Conservation (phyloP, 495 filamentous ascomycete genomes). For the Neurospora tetraspora region DNA sequence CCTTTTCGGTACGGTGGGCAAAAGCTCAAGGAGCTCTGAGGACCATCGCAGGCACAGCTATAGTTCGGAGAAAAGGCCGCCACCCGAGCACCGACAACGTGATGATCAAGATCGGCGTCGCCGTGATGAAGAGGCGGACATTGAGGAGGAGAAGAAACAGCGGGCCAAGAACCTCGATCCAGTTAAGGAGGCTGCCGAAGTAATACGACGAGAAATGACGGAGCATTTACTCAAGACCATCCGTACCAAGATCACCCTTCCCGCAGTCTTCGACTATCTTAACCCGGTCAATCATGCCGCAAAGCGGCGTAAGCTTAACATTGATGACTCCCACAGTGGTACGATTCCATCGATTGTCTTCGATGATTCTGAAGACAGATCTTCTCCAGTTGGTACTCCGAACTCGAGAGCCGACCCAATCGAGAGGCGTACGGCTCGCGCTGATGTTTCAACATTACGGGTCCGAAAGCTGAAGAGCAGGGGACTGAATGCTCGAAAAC, state of each 20-base stretch:
- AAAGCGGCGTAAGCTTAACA: constrained; percentile 67
- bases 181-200: constrained; percentile 66
- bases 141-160: constrained; percentile 79
- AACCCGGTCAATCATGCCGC: constrained; percentile 67
- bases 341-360: constrained; percentile 27
- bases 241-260: constrained; percentile 70
- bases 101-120: constrained; percentile 35
- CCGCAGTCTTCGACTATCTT: constrained; percentile 72
- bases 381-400: constrained; percentile 50
- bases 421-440: constrained; percentile 36
- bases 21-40: constrained; percentile 39
- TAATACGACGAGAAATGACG: constrained; percentile 68
- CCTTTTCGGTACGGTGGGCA: constrained; percentile 54
- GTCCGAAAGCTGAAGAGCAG: constrained; percentile 56
- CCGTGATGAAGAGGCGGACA: constrained; percentile 59
- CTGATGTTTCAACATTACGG: constrained; percentile 57
- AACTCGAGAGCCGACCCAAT: constrained; percentile 53
- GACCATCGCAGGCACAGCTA: constrained; percentile 20
- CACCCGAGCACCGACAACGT: constrained; percentile 38
- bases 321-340: constrained; percentile 55
- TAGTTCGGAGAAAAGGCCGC: constrained; percentile 19
- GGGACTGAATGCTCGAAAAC: constrained; percentile 49
- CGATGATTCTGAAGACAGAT: constrained; percentile 47
- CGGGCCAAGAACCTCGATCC: constrained; percentile 78
- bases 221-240: constrained; percentile 79